These are phyloP conservation scores for Aeschynomene evenia DNA, from an alignment of 306 rosid species.

Conservation along the genomic window DNA sequence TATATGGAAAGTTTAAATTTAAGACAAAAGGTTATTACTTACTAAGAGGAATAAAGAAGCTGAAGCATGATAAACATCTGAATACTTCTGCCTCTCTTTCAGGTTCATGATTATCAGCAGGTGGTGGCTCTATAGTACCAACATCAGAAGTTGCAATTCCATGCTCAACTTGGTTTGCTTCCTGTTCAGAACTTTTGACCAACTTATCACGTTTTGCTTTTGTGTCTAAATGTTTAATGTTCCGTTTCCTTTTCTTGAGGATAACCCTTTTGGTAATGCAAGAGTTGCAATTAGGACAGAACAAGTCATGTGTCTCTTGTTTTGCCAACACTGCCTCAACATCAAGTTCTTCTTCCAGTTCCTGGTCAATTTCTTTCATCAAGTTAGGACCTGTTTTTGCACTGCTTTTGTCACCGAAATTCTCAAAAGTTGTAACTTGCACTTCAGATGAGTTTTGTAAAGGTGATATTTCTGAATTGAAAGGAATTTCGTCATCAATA, in stretches of 20 bases:
- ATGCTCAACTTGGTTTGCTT: slow-evolving; percentile 12
- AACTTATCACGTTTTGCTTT: slow-evolving; percentile 30
- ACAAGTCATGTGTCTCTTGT: slow-evolving; percentile 47
- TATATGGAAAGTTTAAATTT: background rate
- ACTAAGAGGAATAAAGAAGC: slow-evolving; percentile 36
- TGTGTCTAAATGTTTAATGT: background rate
- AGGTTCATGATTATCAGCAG: slow-evolving; percentile 11
- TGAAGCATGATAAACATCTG: slow-evolving; percentile 47
- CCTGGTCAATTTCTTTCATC: slow-evolving; percentile 21
- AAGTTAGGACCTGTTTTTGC: slow-evolving; percentile 14
- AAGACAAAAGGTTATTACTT: slow-evolving; percentile 7
- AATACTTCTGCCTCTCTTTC: slow-evolving; percentile 41
- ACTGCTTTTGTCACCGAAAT: background rate
- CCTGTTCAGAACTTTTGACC: background rate
- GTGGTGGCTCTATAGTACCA: slow-evolving; percentile 11
- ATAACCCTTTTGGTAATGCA: slow-evolving; percentile 43
- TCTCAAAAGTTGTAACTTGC: background rate
- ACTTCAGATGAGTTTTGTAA: slow-evolving; percentile 19
- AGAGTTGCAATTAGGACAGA: slow-evolving; percentile 43
- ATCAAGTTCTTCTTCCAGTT: slow-evolving; percentile 29
- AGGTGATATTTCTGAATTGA: slow-evolving; percentile 3
- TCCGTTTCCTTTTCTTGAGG: slow-evolving; percentile 35
- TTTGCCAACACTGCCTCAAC: slow-evolving; percentile 41
- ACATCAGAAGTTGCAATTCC: slow-evolving; percentile 7
- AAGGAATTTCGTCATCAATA: background rate